Conservation (phyloP, 768 basidiomycete genomes). For the Dictyophora rubrovolvata region DNA sequence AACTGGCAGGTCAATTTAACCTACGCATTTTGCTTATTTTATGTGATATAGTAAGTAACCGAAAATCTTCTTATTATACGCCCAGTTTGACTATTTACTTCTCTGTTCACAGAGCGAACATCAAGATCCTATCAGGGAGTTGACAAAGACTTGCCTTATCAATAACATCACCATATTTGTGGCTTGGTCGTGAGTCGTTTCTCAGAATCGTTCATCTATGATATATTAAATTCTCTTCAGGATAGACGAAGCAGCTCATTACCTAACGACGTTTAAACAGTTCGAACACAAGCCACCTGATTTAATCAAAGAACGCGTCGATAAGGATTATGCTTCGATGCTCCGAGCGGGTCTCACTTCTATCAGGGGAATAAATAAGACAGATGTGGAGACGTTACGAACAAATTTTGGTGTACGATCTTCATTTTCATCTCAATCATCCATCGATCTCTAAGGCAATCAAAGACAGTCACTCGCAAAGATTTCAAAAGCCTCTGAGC, state of each 20-base stretch:
- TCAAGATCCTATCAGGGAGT: conserved; percentile 80
- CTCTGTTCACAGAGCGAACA: conserved; percentile 64
- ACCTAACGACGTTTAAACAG: conserved; percentile 84
- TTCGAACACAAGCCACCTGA: conserved; percentile 91
- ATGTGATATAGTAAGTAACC: conserved; percentile 74
- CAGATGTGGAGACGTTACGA: conserved; percentile 87
- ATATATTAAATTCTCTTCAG: conserved; percentile 29
- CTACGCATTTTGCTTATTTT: conserved; percentile 79
- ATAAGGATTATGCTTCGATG: conserved; percentile 79
- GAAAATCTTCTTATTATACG: background rate
- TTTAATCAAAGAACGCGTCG: conserved; percentile 88
- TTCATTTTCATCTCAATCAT: background rate
- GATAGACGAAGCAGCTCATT: conserved; percentile 84
- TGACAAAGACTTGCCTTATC: conserved; percentile 88
- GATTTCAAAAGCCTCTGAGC: conserved; percentile 62
- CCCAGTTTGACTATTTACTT: background rate
- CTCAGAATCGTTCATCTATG: background rate
- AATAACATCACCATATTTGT: conserved; percentile 91
- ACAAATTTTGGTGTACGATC: conserved; percentile 79
- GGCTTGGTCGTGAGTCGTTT: conserved; percentile 66
- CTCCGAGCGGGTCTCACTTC: conserved; percentile 75
- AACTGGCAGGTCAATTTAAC: conserved; percentile 70
- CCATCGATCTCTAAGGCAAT: background rate
- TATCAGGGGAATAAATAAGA: conserved; percentile 93
- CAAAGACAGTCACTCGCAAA: conserved; percentile 67